Conservation (phyloP, 148 eudicot species). For the Pouteria glomerata region DNA sequence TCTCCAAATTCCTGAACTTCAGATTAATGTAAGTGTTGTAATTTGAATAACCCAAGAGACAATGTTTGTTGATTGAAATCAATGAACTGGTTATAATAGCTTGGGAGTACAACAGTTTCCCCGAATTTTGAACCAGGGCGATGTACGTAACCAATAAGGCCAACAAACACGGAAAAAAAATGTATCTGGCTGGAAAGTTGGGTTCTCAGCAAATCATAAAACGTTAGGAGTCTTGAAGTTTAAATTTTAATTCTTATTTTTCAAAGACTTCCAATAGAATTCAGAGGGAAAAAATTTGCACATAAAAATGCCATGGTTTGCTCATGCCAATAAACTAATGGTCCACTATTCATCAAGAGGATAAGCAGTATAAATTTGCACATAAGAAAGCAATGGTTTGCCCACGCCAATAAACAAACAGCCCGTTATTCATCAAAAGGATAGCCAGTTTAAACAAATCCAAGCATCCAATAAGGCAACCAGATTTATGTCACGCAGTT, state of each 20-base stretch:
- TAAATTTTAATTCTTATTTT: not conserved
- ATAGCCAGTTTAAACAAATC: no score
- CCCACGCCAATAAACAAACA: no score
- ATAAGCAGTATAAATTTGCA: conserved; percentile 1
- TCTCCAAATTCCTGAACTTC: not conserved
- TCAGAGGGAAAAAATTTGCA: not conserved
- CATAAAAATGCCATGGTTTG: not conserved
- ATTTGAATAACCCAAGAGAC: no score
- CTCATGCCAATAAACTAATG: not conserved
- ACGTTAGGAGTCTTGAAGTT: not conserved
- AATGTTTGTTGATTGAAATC: no score
- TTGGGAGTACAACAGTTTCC: no score
- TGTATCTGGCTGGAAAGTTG: no score
- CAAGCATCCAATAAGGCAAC: conserved; percentile 5
- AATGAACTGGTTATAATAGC: no score
- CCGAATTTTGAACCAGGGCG: not conserved
- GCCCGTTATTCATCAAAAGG: no score
- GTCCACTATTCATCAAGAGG: not conserved
- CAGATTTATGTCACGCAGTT: not conserved
- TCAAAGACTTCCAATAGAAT: not conserved
- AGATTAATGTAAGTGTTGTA: not conserved
- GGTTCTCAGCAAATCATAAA: not conserved
- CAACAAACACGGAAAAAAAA: not conserved
- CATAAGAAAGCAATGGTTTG: no score
- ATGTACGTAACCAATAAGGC: not conserved